Evolutionary conservation across 139 green algal species (phyloP).

Genomic region (Chlorella sp.): DNA sequence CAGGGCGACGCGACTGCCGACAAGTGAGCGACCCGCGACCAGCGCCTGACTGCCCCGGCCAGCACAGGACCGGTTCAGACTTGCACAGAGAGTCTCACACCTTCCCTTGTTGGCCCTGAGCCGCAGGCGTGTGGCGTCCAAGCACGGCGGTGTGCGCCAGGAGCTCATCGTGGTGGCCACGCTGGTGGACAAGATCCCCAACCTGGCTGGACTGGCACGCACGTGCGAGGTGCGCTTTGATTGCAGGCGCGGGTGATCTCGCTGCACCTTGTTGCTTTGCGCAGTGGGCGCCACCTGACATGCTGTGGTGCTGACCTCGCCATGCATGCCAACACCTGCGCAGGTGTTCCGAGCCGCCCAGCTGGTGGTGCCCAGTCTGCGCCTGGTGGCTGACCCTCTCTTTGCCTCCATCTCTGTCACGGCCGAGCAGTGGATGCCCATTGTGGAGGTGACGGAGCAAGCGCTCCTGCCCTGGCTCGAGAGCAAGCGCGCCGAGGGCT

Average conservation of each 20-base stretch:
- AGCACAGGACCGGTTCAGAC: no score
- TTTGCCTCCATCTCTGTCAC: constrained; percentile 82
- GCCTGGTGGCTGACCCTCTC: constrained; percentile 37
- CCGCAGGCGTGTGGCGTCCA: no score
- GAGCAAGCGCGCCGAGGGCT: constrained; percentile 46
- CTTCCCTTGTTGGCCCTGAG: no score
- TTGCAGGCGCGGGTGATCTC: not conserved
- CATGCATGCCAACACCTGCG: no score
- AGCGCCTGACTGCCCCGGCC: no score
- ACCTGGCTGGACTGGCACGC: constrained; percentile 83
- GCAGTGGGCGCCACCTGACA: no score
- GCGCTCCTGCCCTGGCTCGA: constrained; percentile 64
- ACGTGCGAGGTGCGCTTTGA: constrained; percentile 89
- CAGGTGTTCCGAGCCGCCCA: constrained; percentile 51
- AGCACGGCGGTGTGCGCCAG: constrained; percentile 29
- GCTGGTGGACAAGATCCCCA: constrained; percentile 81
- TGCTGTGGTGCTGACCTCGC: no score
- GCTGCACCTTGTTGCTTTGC: not conserved
- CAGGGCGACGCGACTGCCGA: no score
- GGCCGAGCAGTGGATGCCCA: constrained; percentile 81
- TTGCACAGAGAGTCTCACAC: no score
- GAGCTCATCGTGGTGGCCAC: constrained; percentile 86
- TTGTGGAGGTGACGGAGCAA: constrained; percentile 58
- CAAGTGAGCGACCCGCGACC: no score
- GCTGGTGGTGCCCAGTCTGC: constrained; percentile 72